A percentile compares a stretch with the other conserved stretches of the same genome.
These are phyloP conservation scores for Amanita molliuscula DNA, from an alignment of 768 basidiomycete species.

Conservation along the genomic window DNA sequence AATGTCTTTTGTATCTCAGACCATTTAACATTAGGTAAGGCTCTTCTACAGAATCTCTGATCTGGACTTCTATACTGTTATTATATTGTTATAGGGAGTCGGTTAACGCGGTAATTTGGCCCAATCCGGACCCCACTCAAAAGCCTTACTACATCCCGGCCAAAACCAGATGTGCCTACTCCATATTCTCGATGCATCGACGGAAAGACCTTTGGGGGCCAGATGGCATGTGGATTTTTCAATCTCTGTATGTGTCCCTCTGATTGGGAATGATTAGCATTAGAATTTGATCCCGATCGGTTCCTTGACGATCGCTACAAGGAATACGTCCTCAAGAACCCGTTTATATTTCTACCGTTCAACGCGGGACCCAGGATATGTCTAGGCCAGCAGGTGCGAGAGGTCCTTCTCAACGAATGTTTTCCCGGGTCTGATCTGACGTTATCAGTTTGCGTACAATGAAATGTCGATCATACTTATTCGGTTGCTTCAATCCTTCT, in stretches of 20 bases:
- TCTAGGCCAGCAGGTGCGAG: conserved; percentile 44
- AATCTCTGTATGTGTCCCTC: background rate
- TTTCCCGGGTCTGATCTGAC: background rate
- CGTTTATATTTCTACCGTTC: conserved; percentile 64
- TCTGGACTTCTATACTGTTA: background rate
- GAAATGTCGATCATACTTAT: conserved; percentile 58
- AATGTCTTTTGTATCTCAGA: conserved; percentile 11
- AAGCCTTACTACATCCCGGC: conserved; percentile 47
- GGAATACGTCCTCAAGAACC: conserved; percentile 50
- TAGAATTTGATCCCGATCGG: conserved; percentile 62
- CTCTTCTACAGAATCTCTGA: no score
- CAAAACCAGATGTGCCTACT: conserved; percentile 39
- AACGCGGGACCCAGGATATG: conserved; percentile 52
- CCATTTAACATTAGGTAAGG: conserved; percentile 39
- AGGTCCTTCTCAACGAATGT: background rate
- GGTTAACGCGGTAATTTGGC: conserved; percentile 37
- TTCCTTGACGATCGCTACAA: conserved; percentile 57
- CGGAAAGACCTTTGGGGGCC: conserved; percentile 63
- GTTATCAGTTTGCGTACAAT: conserved; percentile 42
- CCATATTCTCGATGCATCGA: conserved; percentile 56
- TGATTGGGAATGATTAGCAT: conserved; percentile 25
- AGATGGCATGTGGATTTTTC: conserved; percentile 33
- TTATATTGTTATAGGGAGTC: conserved; percentile 23
- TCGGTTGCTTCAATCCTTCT: conserved; percentile 49
- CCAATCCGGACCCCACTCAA: conserved; percentile 31